Base-by-base conservation (phyloP, 192 early-diverging fungal genomes). In the Umbelopsis sp. region DNA sequence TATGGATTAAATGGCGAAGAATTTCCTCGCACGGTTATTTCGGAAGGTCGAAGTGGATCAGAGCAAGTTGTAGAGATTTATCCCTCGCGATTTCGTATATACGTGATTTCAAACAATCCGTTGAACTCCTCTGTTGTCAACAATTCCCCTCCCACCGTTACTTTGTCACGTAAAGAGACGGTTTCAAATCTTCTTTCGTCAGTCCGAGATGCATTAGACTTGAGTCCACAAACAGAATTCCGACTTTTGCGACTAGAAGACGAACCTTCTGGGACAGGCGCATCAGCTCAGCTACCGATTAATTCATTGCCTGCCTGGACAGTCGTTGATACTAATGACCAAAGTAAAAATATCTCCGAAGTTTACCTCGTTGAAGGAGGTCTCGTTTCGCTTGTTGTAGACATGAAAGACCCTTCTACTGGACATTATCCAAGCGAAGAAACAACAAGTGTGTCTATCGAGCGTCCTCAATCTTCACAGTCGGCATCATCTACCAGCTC, bases 1-100 rank as follows among this genome's bases (percentile, higher is more conserved):
- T 83, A 84, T 66, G 82, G 80, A 11, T 58, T 69, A 23, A 52
- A 15, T 37, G 58, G 74, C 49, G 81, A 78, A n/a, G 76, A 81
- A 11, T 77, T 85, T 37, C 25, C 50, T 10, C 76, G 83, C 35
- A 27, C 48, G n/a, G 74, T 82, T 6, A 64, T 78, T 18, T 72
- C 67, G 12, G 69, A 74, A 66, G 76, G 71, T 50, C 58, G 66
- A 2, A 10, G 11, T 10, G 8, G 15, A 9, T 67, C 75, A 16
- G 78, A 78, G 53, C 25, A 64, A n/a, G 64, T 49, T n/a, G 50
- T 82, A 48, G 81, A 82, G 44, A 68, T 74, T 23, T 80, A 82
- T 47, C 81, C 81, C 23, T 79, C 81, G 10, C 30, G 64, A 12
- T 80, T 77, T 41, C 74, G 72, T 2, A 10, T 85, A 35, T 79